phyloP scores from a whole-genome alignment of 305 asterid species.

The Fraxinus platypoda region DNA sequence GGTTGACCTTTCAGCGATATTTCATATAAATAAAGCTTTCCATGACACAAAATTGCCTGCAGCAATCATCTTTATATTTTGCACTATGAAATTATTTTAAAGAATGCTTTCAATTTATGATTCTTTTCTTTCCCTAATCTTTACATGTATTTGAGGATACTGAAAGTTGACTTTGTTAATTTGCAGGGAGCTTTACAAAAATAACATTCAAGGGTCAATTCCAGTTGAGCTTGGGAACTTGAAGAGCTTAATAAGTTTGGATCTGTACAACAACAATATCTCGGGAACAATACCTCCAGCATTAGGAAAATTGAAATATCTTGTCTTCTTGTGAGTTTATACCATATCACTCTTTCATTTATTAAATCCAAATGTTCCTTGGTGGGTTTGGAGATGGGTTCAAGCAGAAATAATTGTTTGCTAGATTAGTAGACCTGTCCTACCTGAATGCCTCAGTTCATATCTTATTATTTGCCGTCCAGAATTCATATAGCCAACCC shows the following conservation, averaged over 20 bases:
- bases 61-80: conserved; percentile 9
- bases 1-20: not conserved
- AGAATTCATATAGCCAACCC: not conserved
- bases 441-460: conserved; percentile 9
- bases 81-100: not conserved
- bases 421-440: conserved; percentile 9
- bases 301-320: conserved; percentile 74
- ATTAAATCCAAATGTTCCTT: not conserved
- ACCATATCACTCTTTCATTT: not conserved
- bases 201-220: conserved; percentile 74
- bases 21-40: not conserved
- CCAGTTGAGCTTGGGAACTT: conserved; percentile 83
- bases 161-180: conserved; percentile 12
- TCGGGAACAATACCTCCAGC: conserved; percentile 72
- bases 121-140: not conserved
- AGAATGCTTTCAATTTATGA: conserved; percentile 10
- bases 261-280: conserved; percentile 82
- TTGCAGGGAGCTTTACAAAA: conserved; percentile 86
- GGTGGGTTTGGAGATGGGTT: conserved; percentile 1
- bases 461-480: not conserved
- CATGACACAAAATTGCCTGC: not conserved
- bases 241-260: conserved; percentile 91
- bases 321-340: conserved; percentile 76
- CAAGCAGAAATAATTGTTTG: not conserved
- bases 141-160: conserved; percentile 6